Evolutionary conservation across 176 grass and related monocot genomes (phyloP).

Genomic region (Zea mays): Zm-B73-REFERENCE-NAM-5.0 NC_050104.1:149199001-149199500

Average conservation of each 20-base stretch:
- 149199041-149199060: background rate
- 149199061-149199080: background rate
- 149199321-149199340: conserved; percentile 8
- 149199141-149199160: conserved; percentile 1
- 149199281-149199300: conserved; percentile 34
- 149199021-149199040: conserved; percentile 31
- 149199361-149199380: background rate
- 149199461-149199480: background rate
- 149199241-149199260: conserved; percentile 32
- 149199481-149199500: too few relatives aligned
- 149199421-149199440: background rate
- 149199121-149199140: conserved; percentile 10
- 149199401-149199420: conserved; percentile 13
- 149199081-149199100: background rate
- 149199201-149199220: conserved; percentile 28
- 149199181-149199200: conserved; percentile 43
- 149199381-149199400: background rate
- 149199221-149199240: background rate
- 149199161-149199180: conserved; percentile 21
- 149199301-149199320: conserved; percentile 10
- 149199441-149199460: background rate
- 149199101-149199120: background rate
- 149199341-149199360: background rate
- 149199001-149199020: conserved; percentile 20
- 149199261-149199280: conserved; percentile 34